These are phyloP conservation scores for Ramichloridium luteum DNA, from an alignment of 2,329 filamentous ascomycete genomes.

Conservation along the genomic window DNA sequence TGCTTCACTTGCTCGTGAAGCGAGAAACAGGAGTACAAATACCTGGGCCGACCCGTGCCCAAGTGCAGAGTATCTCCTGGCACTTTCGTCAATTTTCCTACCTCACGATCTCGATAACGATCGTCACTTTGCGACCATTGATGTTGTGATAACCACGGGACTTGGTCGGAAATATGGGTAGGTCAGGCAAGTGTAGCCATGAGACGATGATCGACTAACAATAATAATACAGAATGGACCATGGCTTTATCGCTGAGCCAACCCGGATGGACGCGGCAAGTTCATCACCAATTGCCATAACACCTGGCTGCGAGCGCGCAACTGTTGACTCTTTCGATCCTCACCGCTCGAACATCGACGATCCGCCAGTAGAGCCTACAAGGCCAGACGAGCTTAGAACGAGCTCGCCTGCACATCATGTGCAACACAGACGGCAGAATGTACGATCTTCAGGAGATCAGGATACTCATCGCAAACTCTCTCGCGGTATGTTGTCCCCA, in stretches of 20 bases:
- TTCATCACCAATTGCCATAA: no score
- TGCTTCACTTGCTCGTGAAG: slow-evolving; percentile 24
- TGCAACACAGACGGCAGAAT: no score
- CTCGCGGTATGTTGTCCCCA: no score
- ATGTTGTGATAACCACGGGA: slow-evolving; percentile 19
- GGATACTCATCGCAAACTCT: no score
- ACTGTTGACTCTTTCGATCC: no score
- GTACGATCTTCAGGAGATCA: no score
- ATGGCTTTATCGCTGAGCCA: background rate
- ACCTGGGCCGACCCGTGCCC: slow-evolving; percentile 22
- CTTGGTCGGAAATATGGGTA: slow-evolving; percentile 17
- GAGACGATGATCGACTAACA: background rate
- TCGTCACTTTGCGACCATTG: slow-evolving; percentile 21
- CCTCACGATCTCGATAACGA: slow-evolving; percentile 22
- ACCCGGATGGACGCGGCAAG: no score
- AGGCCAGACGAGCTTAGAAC: no score
- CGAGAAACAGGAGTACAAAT: slow-evolving; percentile 24
- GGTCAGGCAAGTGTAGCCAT: background rate
- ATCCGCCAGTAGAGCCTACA: no score
- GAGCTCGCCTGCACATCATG: no score
- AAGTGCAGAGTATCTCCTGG: slow-evolving; percentile 28
- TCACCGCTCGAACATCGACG: no score
- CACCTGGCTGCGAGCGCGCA: no score
- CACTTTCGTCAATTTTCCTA: slow-evolving; percentile 27
- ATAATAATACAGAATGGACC: background rate